Evolutionary conservation across 2,329 filamentous ascomycete species (phyloP), one percentile per base, ranked within the genome.

Genomic region (Aspergillus aculeatus): DNA sequence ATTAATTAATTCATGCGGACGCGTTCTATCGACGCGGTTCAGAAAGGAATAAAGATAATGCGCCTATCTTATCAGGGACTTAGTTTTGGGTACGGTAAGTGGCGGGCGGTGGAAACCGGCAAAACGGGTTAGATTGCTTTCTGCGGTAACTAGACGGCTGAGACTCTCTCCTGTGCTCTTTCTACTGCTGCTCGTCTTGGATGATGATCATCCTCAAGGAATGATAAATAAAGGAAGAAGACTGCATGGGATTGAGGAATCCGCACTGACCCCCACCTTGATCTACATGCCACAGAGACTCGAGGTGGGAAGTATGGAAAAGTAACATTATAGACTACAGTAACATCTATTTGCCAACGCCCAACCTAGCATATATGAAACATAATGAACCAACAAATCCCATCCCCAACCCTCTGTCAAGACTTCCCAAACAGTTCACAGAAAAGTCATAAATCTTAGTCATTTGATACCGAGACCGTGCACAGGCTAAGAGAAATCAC

Each of bases 401-500:
- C 57, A 62, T 4, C 1, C 23, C 23, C 23, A 23, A 23, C 56
- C 48, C 48, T 60, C 44, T 47, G 56, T 58, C 57, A 57, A 62
- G 48, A 31, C 23, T 52, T 59, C 61, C 56, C 56, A 62, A 58
- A 53, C 50, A 62, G 54, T 57, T 58, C 59, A 54, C 55, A 60
- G 48, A 61, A 59, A 29, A 56, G 57, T 59, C 58, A 54, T 60
- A 60, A 54, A 60, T 41, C 35, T 38, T 29, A 31, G 50, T 50
- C 41, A 41, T 53, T 32, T 48, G 19, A 50, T 14, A 55, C 24
- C n/a, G 23, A 50, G 54, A 56, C 21, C 44, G 35, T 35, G 35
- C 49, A 48, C 50, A 52, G 49, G 47, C 11, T 53, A 41, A 54
- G 52, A 24, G 49, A 52, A n/a, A 60, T 77, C 74, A 81, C 68